Evolutionary conservation across 306 rosid species (phyloP), one percentile per base, ranked within the genome.

Genomic region (Ormosia semicastrata): DNA sequence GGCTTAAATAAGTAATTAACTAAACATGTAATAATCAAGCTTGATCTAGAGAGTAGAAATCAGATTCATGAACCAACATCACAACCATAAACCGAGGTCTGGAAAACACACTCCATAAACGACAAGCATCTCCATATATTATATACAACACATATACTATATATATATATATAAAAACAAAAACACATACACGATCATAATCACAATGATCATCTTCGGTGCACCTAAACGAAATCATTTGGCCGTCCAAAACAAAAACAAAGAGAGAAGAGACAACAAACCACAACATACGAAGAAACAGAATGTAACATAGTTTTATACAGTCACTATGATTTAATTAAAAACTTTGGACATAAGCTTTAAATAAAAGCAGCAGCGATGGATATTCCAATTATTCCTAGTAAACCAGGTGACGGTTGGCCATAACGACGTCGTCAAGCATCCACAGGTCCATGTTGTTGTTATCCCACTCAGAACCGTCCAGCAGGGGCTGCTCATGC

Each of bases 401-500:
- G 50, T 80, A 77, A 60, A 83, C 18, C 3, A 76, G 46, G 80
- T 54, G 30, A 54, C 44, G 76, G 52, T 84, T 57, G 59, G 87
- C 52, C 6, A 82, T n/a, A 7, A 88, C 83, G 64, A 89, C 84
- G 72, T 93, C 91, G 50, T 92, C 97, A 2, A 89, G 85, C 83
- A 77, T 81, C 99, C 99, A 95, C 9, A 84, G 77, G 58, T 86
- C 87, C 59, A 65, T 15, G 71, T 82, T 67, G 39, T 68, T 85
- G 34, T 75, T 30, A 40, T 84, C 81, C 83, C 76, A 77, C 0
- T n/a, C 72, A 32, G 13, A 66, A 32, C 10, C 17, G 4, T 66
- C 73, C 46, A 36, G 33, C 40, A 6, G 53, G 65, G 14, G 40
- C 34, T 32, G 74, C 17, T 78, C 83, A 5, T 81, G 77, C 64